These are phyloP conservation scores for Wickerhamiella siamensis DNA, from an alignment of 805 yeast genomes.

Conservation along the genomic window DNA sequence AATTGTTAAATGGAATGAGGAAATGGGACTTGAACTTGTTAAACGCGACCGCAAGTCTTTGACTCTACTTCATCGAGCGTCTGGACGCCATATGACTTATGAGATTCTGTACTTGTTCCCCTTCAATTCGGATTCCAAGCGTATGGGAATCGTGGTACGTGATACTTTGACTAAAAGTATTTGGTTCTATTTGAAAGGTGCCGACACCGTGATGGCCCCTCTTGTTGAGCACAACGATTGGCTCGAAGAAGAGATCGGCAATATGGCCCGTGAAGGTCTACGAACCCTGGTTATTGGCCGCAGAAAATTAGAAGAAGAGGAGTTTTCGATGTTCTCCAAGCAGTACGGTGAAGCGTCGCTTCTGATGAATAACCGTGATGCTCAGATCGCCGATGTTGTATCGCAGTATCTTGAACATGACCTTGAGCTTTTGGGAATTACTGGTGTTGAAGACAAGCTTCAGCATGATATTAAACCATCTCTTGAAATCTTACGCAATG, in stretches of 20 bases:
- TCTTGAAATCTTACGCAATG: slow-evolving; percentile 82
- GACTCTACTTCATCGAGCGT: slow-evolving; percentile 46
- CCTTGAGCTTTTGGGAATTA: slow-evolving; percentile 74
- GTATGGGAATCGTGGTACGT: slow-evolving; percentile 83
- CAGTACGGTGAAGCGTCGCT: slow-evolving; percentile 61
- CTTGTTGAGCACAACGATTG: slow-evolving; percentile 83
- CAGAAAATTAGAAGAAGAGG: slow-evolving; percentile 42
- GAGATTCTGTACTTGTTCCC: slow-evolving; percentile 79
- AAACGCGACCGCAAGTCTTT: slow-evolving; percentile 72
- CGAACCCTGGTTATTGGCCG: slow-evolving; percentile 92
- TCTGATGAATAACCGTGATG: slow-evolving; percentile 69
- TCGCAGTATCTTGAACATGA: slow-evolving; percentile 61
- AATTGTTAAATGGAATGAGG: slow-evolving; percentile 79
- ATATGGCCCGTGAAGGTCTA: slow-evolving; percentile 96
- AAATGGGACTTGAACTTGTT: slow-evolving; percentile 65
- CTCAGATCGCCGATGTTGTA: slow-evolving; percentile 53
- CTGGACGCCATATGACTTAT: slow-evolving; percentile 35
- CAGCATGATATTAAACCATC: slow-evolving; percentile 87
- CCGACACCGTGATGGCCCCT: slow-evolving; percentile 81
- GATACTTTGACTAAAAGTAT: slow-evolving; percentile 44
- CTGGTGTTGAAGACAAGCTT: slow-evolving; percentile 94
- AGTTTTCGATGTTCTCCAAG: slow-evolving; percentile 47
- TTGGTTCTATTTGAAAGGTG: slow-evolving; percentile 89
- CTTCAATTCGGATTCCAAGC: slow-evolving; percentile 83
- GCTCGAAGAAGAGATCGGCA: slow-evolving; percentile 94